A percentile compares a stretch with the other conserved stretches of the same genome.
phyloP scores from a whole-genome alignment of 257 asterid genomes.

The Cordia subcordata region DNA sequence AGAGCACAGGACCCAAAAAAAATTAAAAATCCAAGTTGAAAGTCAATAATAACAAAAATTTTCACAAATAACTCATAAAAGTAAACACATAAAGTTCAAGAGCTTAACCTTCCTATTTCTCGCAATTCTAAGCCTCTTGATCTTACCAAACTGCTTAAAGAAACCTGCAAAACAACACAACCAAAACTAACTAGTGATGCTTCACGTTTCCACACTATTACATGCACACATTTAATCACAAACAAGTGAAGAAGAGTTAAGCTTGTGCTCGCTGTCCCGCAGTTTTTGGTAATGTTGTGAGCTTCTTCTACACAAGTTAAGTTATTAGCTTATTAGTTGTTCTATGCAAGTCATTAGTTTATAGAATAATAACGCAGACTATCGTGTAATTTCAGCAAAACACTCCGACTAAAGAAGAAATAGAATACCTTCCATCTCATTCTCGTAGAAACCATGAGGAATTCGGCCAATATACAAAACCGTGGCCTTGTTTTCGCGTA shows the following conservation, averaged over 20 bases:
- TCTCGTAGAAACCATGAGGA: constrained; percentile 95
- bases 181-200: background rate
- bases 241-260: too few relatives aligned
- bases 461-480: constrained; percentile 86
- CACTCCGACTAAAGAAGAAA: background rate
- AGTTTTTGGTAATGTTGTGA: too few relatives aligned
- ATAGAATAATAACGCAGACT: background rate
- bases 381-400: background rate
- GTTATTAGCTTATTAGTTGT: too few relatives aligned
- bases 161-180: constrained; percentile 55
- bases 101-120: constrained; percentile 75
- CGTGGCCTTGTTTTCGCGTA: constrained; percentile 50
- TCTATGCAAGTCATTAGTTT: too few relatives aligned
- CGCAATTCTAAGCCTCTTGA: constrained; percentile 83
- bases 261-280: too few relatives aligned
- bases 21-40: too few relatives aligned
- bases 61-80: background rate
- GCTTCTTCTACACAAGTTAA: too few relatives aligned
- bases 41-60: too few relatives aligned
- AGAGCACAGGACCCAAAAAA: background rate
- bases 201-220: background rate
- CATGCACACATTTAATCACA: constrained; percentile 3
- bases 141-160: constrained; percentile 82
- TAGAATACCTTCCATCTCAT: constrained; percentile 79
- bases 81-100: background rate